Base-by-base conservation (phyloP, 352 stramenopile species). In the Phytophthora idaei region DNA sequence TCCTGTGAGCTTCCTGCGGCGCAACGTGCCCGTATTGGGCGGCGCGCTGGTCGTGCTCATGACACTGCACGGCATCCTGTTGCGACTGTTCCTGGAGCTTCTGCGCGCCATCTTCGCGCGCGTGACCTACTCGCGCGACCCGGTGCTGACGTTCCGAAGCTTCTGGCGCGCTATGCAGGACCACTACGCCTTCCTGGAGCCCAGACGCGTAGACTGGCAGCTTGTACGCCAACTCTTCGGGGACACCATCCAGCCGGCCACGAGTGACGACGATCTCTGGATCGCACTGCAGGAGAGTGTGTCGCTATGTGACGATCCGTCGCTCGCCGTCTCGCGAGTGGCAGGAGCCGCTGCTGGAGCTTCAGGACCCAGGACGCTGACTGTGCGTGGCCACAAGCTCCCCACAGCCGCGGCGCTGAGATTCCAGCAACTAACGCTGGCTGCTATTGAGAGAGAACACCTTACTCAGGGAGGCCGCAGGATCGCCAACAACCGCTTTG, bases 191-290 rank as follows among this genome's bases (percentile, higher is more conserved):
- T 81, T 86, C 50, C 64, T 90, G 14, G 71, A 78, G 49, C 70
- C 69, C 6, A 57, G 74, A 15, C 70, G 74, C 36, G 75, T 83
- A 28, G 79, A 93, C 56, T 95, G 87, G 87, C 57, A 69, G 27
- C 77, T 90, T 14, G 82, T 93, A 32, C 84, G 85, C 50, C 78
- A 84, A 31, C 72, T 95, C 25, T 95, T 89, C 61, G 87, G 85
- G 55, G 80, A 90, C 51, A 66, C 81, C 34, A 82, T 95, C 17
- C 61, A 81, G 47, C 58, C 69, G 0, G 57, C 69, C 5, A 95
- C 85, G 1, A 92, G 78, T 54, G 85, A 95, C 41, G 84, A 95
- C 36, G 87, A 95, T 48, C 69, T 95, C 11, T 93, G 84, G 83
- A 83, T 93, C 49, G 83, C 87, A 31, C 69, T 93, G 8, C 81